Evolutionary conservation across 2,329 filamentous ascomycete genomes (phyloP).

Genomic region (Beauveria pseudobassiana): DNA sequence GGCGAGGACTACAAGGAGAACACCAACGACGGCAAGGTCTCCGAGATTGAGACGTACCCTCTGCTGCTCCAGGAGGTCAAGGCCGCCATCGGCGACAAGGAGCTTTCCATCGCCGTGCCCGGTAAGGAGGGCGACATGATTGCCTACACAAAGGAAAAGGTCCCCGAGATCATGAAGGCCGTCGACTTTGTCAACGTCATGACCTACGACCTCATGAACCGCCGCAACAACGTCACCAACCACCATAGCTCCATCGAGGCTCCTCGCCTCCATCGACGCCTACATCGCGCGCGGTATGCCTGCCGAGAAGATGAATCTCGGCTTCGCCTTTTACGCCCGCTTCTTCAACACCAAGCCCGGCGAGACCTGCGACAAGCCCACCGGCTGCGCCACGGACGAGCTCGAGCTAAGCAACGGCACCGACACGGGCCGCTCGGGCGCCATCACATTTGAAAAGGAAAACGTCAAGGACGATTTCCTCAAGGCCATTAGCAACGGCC

Average conservation of each 20-base stretch:
- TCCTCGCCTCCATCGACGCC: slow-evolving; percentile 48
- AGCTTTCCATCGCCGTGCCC: slow-evolving; percentile 61
- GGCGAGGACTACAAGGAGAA: slow-evolving; percentile 59
- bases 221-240: slow-evolving; percentile 56
- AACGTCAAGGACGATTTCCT: slow-evolving; percentile 30
- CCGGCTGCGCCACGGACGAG: slow-evolving; percentile 51
- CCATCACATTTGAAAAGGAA: slow-evolving; percentile 31
- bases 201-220: slow-evolving; percentile 68
- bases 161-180: slow-evolving; percentile 49
- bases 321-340: slow-evolving; percentile 63
- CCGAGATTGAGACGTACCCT: slow-evolving; percentile 56
- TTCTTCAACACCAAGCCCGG: slow-evolving; percentile 51
- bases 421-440: slow-evolving; percentile 45
- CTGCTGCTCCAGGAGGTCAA: slow-evolving; percentile 53
- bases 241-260: slow-evolving; percentile 54
- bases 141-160: slow-evolving; percentile 50
- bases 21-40: slow-evolving; percentile 50
- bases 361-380: slow-evolving; percentile 35
- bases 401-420: slow-evolving; percentile 54
- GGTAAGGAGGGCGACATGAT: slow-evolving; percentile 58
- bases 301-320: slow-evolving; percentile 52
- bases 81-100: slow-evolving; percentile 47
- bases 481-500: slow-evolving; percentile 31
- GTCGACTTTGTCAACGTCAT: slow-evolving; percentile 66
- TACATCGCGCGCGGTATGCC: slow-evolving; percentile 52